Conservation (phyloP, 768 basidiomycete species). For the Udeniomyces megalosporus region DNA sequence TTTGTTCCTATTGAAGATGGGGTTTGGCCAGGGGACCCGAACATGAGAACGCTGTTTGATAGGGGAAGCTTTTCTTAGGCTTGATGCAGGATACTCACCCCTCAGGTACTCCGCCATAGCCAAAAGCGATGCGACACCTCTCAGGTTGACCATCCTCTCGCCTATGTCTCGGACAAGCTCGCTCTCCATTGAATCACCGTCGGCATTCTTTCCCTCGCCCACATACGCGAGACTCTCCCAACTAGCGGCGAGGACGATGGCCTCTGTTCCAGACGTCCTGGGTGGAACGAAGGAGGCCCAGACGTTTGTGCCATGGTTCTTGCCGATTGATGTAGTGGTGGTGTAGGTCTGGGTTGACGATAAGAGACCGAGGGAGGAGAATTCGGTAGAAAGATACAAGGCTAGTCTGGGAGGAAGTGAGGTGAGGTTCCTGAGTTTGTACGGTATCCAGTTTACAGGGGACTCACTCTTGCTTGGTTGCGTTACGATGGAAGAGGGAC, state of each 20-base stretch:
- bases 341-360: constrained; percentile 53
- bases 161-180: neutral
- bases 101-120: constrained; percentile 69
- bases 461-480: constrained; percentile 55
- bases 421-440: neutral
- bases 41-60: too few species aligned
- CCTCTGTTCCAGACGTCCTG: constrained; percentile 80
- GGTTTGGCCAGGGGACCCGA: too few species aligned
- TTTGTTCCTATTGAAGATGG: constrained; percentile 39
- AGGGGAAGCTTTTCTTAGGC: neutral
- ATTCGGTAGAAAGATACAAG: constrained; percentile 43
- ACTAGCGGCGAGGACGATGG: constrained; percentile 78
- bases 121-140: constrained; percentile 73
- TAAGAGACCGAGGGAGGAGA: constrained; percentile 56
- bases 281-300: constrained; percentile 72
- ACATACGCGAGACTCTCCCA: constrained; percentile 50
- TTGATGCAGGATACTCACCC: constrained; percentile 37
- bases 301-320: constrained; percentile 49
- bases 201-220: too few species aligned
- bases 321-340: constrained; percentile 34
- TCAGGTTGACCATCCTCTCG: constrained; percentile 43
- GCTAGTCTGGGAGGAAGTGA: constrained; percentile 41
- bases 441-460: too few species aligned
- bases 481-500: constrained; percentile 43
- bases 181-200: neutral